Conservation (phyloP, 169 alveolate species). For the Plasmodium berghei region DNA sequence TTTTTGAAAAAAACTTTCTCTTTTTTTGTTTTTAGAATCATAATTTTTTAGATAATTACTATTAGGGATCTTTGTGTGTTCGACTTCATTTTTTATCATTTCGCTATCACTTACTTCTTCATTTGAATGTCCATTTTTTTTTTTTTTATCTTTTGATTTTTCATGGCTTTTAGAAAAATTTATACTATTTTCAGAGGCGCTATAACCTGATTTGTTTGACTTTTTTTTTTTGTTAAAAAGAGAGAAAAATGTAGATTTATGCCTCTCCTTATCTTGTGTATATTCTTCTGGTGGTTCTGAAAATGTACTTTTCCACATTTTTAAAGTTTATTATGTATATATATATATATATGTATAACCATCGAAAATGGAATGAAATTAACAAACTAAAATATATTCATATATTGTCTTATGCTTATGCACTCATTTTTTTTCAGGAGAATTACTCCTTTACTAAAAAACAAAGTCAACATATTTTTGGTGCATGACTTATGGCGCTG, state of each 20-base stretch:
- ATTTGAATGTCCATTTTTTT: neutral
- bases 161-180: conserved; percentile 4
- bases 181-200: conserved; percentile 6
- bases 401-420: neutral
- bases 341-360: no score
- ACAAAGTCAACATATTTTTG: no score
- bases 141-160: neutral
- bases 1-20: conserved; percentile 75
- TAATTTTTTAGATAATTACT: conserved; percentile 2
- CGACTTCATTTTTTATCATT: neutral
- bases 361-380: neutral
- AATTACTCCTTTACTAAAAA: no score
- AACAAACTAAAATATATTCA: neutral
- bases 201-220: conserved; percentile 7
- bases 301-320: conserved; percentile 23
- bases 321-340: conserved; percentile 1
- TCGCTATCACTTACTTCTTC: neutral
- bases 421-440: no score
- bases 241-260: conserved; percentile 46
- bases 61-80: neutral
- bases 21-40: conserved; percentile 28
- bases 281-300: conserved; percentile 7
- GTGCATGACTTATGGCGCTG: no score
- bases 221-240: conserved; percentile 53
- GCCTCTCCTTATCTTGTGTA: conserved; percentile 14